Base-by-base conservation (phyloP, 108 stramenopile genomes). In the Cafeteria roenbergensis region DNA sequence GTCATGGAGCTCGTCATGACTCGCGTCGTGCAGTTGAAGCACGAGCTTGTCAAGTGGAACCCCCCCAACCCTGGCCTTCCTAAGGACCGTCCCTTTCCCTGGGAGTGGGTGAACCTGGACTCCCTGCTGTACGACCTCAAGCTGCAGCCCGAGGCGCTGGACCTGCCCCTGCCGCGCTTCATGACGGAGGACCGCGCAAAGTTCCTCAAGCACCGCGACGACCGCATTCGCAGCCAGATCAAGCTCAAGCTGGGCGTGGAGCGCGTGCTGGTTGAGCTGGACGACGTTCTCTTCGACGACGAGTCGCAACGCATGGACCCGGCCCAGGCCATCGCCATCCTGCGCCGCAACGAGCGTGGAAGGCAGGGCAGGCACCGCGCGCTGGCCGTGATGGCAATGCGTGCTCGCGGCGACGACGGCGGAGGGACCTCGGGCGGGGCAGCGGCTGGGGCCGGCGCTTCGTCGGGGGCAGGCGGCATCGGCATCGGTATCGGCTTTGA, bases 11-110 rank as follows among this genome's bases (percentile, higher is more conserved):
- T 80, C 35, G 84, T 88, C 28, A 87, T 88, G 29, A 70, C 69
- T 25, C 77, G 87, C 55, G 84, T 90, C 21, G 65, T 88, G 48
- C 82, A 87, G 69, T 70, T 90, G 4, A 83, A 85, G 52, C 78
- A 84, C 67, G 65, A 63, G 26, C 73, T 90, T n/a, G 84, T 86
- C 22, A 88, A 87, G 72, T 90, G 86, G 87, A 80, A 82, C 62
- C 89, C 87, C 22, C 84, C 85, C 14, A 83, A 84, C 71, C 76
- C 79, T 22, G 81, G 81, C 55, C 77, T 87, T 33, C n/a, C n/a
- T n/a, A n/a, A n/a, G n/a, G 70, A 67, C 27, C 31, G 59, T 22
- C 68, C 79, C n/a, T 85, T 89, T 67, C 76, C 86, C 4, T 89
- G 88, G 88, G 84, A 86, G 67, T 87, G 87, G 65, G 78, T 85